These are phyloP conservation scores for Crassisporium funariophilum DNA, from an alignment of 768 basidiomycete genomes.

Conservation along the genomic window DNA sequence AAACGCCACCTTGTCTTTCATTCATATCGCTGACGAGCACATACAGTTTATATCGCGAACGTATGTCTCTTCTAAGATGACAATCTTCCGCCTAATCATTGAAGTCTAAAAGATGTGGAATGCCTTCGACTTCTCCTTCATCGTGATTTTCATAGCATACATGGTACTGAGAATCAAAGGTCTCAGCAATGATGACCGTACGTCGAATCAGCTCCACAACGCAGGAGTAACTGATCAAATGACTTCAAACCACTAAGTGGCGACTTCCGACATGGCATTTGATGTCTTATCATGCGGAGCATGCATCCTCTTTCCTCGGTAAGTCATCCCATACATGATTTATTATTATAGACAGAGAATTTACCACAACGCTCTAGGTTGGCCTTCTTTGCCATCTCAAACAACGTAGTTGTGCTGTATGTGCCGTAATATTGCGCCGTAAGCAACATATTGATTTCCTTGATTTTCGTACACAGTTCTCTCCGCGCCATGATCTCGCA, in stretches of 20 bases:
- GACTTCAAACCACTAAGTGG: constrained; percentile 33
- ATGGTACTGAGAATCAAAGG: constrained; percentile 66
- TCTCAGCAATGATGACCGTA: constrained; percentile 54
- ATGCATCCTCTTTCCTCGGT: constrained; percentile 86
- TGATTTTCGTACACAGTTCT: constrained; percentile 45
- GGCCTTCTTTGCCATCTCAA: constrained; percentile 79
- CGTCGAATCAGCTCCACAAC: constrained; percentile 18
- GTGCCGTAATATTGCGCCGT: constrained; percentile 23
- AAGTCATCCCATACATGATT: constrained; percentile 3
- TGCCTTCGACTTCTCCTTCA: constrained; percentile 79
- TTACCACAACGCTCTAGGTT: constrained; percentile 39
- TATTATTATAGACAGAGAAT: constrained; percentile 2
- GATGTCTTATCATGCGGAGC: constrained; percentile 85
- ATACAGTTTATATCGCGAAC: constrained; percentile 79
- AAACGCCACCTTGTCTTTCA: too few species aligned
- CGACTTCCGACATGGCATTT: constrained; percentile 67
- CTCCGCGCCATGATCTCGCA: constrained; percentile 82
- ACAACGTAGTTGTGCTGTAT: constrained; percentile 79
- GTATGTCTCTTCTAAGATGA: constrained; percentile 36
- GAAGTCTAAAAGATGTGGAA: constrained; percentile 75
- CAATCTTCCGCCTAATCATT: constrained; percentile 4
- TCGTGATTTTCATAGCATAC: constrained; percentile 70
- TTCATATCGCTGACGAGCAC: not conserved
- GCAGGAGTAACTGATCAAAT: not conserved
- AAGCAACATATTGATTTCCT: not conserved